These are phyloP conservation scores for Harringtonia lauricola DNA, from an alignment of 2,329 filamentous ascomycete genomes.

Conservation along the genomic window DNA sequence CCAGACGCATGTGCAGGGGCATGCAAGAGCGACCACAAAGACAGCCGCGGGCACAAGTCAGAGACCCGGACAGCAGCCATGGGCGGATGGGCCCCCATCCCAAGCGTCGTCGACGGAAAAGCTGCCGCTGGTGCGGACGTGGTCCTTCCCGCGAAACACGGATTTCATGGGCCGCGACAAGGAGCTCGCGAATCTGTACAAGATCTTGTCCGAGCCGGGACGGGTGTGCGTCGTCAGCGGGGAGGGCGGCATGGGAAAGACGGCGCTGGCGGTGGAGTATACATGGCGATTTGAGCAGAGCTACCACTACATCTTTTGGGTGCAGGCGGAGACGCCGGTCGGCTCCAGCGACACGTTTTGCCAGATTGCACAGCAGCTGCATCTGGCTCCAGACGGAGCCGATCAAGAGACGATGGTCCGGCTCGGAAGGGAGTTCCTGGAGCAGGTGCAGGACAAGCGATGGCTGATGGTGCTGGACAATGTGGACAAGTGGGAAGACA, in stretches of 20 bases:
- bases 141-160: slow-evolving; percentile 4
- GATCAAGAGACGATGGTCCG: slow-evolving; percentile 11
- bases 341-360: slow-evolving; percentile 10
- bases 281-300: slow-evolving; percentile 13
- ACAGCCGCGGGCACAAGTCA: no score
- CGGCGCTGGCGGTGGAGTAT: slow-evolving; percentile 15
- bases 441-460: slow-evolving; percentile 6
- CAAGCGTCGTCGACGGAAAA: slow-evolving; percentile 5
- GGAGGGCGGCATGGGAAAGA: slow-evolving; percentile 14
- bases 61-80: background rate
- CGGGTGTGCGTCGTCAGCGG: slow-evolving; percentile 12
- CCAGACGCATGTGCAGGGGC: background rate
- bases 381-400: slow-evolving; percentile 6
- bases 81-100: background rate
- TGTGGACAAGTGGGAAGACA: slow-evolving; percentile 10
- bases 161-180: slow-evolving; percentile 12
- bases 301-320: slow-evolving; percentile 17
- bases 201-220: slow-evolving; percentile 11
- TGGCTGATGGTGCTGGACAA: slow-evolving; percentile 13
- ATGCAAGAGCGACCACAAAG: background rate
- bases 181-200: slow-evolving; percentile 10
- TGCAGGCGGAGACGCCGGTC: slow-evolving; percentile 14
- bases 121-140: slow-evolving; percentile 8
- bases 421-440: slow-evolving; percentile 8
- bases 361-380: slow-evolving; percentile 10